Evolutionary conservation across 2,329 filamentous ascomycete genomes (phyloP).

Genomic region (Tolypocladium guangdongense): DNA sequence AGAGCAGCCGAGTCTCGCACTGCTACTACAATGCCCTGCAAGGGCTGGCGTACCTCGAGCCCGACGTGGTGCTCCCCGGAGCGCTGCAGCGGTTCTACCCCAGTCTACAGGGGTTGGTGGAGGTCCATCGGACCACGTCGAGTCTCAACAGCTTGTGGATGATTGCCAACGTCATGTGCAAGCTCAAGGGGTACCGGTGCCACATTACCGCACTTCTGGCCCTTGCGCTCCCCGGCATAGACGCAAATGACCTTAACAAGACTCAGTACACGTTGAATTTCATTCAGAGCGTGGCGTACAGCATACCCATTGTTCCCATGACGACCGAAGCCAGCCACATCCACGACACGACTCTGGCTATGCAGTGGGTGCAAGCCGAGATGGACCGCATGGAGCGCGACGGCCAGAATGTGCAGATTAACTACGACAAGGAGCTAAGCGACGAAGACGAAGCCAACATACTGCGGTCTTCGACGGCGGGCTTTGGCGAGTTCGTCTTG

Average conservation of each 20-base stretch:
- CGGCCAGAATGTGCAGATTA: constrained; percentile 72
- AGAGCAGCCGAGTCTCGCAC: constrained; percentile 83
- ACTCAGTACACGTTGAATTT: constrained; percentile 90
- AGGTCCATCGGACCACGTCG: constrained; percentile 92
- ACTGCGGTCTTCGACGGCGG: constrained; percentile 84
- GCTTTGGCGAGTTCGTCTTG: constrained; percentile 84
- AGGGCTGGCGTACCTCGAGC: constrained; percentile 81
- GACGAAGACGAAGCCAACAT: constrained; percentile 84
- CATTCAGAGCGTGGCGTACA: constrained; percentile 91
- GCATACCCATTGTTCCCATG: constrained; percentile 82
- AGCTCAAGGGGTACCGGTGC: constrained; percentile 91
- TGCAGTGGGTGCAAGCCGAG: constrained; percentile 89
- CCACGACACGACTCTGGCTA: constrained; percentile 65
- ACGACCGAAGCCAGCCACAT: constrained; percentile 47
- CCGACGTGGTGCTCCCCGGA: constrained; percentile 81
- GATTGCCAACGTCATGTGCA: constrained; percentile 81
- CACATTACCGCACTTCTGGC: constrained; percentile 93
- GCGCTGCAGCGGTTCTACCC: constrained; percentile 94
- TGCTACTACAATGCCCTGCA: constrained; percentile 88
- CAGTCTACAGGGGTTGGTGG: constrained; percentile 89
- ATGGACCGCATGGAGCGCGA: constrained; percentile 89
- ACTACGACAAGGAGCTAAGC: constrained; percentile 71
- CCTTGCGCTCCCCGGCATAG: constrained; percentile 85
- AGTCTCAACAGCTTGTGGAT: constrained; percentile 87
- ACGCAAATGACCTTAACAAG: constrained; percentile 95